These are phyloP conservation scores for Colletotrichum costaricense DNA, from an alignment of 2,329 filamentous ascomycete species.

Conservation along the genomic window DNA sequence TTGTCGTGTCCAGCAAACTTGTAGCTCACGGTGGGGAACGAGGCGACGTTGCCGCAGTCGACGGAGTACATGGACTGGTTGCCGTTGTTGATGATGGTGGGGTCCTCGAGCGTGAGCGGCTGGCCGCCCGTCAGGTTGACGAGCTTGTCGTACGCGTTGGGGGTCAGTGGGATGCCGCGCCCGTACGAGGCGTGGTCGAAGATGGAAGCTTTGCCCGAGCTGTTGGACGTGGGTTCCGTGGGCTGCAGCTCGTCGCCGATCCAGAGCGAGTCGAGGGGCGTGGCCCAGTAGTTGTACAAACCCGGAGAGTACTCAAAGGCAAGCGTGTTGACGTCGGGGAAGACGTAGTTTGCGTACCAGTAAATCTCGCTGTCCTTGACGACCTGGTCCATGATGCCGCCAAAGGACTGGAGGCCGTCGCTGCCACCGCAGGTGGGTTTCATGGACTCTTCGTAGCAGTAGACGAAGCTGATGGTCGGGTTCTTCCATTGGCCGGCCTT, in stretches of 20 bases:
- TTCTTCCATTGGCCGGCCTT: slow-evolving; percentile 32
- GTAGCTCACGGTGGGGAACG: neutral
- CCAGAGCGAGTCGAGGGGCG: slow-evolving; percentile 30
- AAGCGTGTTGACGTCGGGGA: slow-evolving; percentile 36
- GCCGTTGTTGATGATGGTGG: slow-evolving; percentile 37
- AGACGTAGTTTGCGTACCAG: slow-evolving; percentile 41
- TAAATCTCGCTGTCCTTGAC: slow-evolving; percentile 43
- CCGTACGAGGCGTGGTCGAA: slow-evolving; percentile 39
- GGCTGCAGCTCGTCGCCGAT: slow-evolving; percentile 36
- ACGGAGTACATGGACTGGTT: slow-evolving; percentile 35
- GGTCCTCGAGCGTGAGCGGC: slow-evolving; percentile 28
- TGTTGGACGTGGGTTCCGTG: slow-evolving; percentile 30
- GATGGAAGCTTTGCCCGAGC: slow-evolving; percentile 36
- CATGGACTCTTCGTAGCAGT: slow-evolving; percentile 32
- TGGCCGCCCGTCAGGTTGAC: slow-evolving; percentile 31
- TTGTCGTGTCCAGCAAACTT: slow-evolving; percentile 8
- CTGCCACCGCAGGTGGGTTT: slow-evolving; percentile 35
- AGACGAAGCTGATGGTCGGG: slow-evolving; percentile 34
- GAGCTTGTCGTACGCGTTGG: slow-evolving; percentile 35
- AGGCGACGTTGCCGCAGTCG: slow-evolving; percentile 29
- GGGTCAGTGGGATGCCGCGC: slow-evolving; percentile 33
- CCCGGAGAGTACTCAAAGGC: slow-evolving; percentile 35
- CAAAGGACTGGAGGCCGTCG: slow-evolving; percentile 37
- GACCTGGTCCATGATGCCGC: slow-evolving; percentile 34
- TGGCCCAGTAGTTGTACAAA: slow-evolving; percentile 39